Evolutionary conservation across 768 basidiomycete species (phyloP).

Genomic region (Mrakia hoshinonis): DNA sequence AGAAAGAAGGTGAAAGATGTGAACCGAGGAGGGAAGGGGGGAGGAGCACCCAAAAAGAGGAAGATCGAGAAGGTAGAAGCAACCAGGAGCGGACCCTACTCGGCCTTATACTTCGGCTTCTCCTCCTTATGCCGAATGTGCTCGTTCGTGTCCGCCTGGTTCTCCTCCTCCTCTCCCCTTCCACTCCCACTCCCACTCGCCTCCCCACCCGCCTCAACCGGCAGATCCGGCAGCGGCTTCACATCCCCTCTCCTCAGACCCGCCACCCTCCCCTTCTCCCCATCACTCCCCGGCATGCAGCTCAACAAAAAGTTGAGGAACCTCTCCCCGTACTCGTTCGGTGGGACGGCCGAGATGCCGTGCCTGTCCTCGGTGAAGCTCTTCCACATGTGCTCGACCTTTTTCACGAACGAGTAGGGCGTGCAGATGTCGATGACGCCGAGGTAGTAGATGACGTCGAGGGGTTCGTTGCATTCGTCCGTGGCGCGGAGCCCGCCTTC

Average conservation of each 20-base stretch:
- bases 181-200: not conserved
- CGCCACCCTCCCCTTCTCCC: not conserved
- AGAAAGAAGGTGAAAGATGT: no score
- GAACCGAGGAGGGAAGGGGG: no score
- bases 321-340: constrained; percentile 74
- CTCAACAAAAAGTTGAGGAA: constrained; percentile 50
- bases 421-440: constrained; percentile 96
- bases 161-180: not conserved
- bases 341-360: constrained; percentile 88
- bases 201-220: not conserved
- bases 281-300: constrained; percentile 39
- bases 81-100: no score
- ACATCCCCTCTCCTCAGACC: not conserved
- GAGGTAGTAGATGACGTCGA: constrained; percentile 80
- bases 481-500: constrained; percentile 89
- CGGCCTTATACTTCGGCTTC: constrained; percentile 17
- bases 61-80: no score
- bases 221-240: not conserved
- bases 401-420: constrained; percentile 69
- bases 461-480: constrained; percentile 64
- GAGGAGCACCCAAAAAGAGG: constrained; percentile 40
- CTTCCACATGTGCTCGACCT: constrained; percentile 84
- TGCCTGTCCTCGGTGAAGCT: constrained; percentile 81
- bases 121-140: constrained; percentile 10
- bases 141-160: constrained; percentile 13